Base-by-base conservation (phyloP, 2,329 filamentous ascomycete species). In the Corynespora cassiicola region DNA sequence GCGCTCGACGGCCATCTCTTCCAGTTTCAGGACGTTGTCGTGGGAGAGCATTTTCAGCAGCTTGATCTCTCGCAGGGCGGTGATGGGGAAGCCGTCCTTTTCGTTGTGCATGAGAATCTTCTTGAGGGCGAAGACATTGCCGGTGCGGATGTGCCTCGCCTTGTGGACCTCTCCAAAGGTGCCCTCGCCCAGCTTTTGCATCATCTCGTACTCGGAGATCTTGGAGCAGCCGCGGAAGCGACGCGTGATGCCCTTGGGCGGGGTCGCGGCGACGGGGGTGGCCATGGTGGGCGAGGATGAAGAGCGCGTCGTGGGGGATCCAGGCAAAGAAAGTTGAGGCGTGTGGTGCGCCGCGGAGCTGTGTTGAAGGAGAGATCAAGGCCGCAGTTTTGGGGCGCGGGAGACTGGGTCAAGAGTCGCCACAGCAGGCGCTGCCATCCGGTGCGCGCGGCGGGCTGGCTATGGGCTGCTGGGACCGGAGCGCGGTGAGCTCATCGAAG, bases 21-120 rank as follows among this genome's bases (percentile, higher is more conserved):
- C 88, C 23, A 99, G 76, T 45, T 81, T 83, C 42, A 99, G 74
- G 34, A 97, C 82, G 61, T 99, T 99, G 40, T 80, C 79, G 66
- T 99, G 94, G 7, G 87, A 91, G n/a, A 99, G 75, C 56, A 96
- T 84, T 73, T 99, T 99, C 42, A 99, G 78, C 24, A 99, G 82
- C 75, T 97, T 97, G 75, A 99, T 96, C 70, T 99, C 94, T 63
- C 94, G 88, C 29, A 99, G 80, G 6, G 94, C 92, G 1, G 94
- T 99, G 50, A 99, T 99, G n/a, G 94, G 94, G 56, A 99, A 99
- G 76, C 94, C 94, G 70, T 99, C 94, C 68, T 96, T 97, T 75
- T 99, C 94, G 68, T 97, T 95, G 68, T 97, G 94, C 88, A 97
- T 96, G 52, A 99, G 83, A 53, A 99, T 99, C 79, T 97, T 97